Evolutionary conservation across 2,329 filamentous ascomycete species (phyloP).

Genomic region (Phialophora tarda): DNA sequence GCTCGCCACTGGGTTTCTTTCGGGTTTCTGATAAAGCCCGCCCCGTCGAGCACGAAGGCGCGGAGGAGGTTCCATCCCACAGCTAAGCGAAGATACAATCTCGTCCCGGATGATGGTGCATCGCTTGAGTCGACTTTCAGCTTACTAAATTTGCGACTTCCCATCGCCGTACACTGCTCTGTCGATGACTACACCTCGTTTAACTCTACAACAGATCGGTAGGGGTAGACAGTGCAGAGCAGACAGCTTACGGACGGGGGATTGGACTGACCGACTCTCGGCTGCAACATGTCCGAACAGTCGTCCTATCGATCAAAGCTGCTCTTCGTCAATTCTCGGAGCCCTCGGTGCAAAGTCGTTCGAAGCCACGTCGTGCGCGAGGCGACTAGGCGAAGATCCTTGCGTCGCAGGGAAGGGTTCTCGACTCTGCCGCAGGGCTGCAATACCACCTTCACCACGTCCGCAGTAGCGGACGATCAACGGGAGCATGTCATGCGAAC

Average conservation of each 20-base stretch:
- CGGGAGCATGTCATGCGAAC: not conserved
- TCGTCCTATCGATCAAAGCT: not conserved
- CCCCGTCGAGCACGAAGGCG: not conserved
- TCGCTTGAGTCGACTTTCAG: not conserved
- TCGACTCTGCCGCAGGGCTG: not conserved
- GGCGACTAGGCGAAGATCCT: not conserved
- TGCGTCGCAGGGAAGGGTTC: conserved; percentile 1
- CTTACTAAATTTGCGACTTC: not conserved
- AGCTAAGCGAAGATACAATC: not conserved
- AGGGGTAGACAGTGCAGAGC: not conserved
- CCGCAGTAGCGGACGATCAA: not conserved
- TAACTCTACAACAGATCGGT: not conserved
- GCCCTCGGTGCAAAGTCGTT: not conserved
- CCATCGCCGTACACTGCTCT: not conserved
- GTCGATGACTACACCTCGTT: not conserved
- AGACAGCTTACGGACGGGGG: not conserved
- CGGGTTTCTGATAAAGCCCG: not conserved
- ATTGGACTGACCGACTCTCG: not conserved
- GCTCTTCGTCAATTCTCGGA: conserved; percentile 4
- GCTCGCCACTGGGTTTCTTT: not conserved
- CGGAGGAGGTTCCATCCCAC: not conserved
- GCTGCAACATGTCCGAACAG: not conserved
- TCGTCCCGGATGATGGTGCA: not conserved
- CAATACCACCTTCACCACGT: not conserved
- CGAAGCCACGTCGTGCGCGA: conserved; percentile 2